Evolutionary conservation across 805 yeast species (phyloP), one percentile per base, ranked within the genome.

Genomic region (Metschnikowia similis): DNA sequence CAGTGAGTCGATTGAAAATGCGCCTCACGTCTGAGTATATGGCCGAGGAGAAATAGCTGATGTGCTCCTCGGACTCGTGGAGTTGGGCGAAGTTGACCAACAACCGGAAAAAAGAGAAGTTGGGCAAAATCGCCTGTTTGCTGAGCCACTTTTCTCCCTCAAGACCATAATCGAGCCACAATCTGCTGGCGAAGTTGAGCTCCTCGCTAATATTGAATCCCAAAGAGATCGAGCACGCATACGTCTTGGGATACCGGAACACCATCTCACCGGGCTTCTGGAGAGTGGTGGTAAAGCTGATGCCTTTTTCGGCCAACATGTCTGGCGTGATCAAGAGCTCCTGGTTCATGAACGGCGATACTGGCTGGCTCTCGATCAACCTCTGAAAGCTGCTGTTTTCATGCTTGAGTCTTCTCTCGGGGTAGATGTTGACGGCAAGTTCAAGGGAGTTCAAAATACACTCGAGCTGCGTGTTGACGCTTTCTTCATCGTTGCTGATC

Each of bases 211-310:
- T 62, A 38, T 75, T 74, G 45, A 81, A 72, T 0, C 89, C 90
- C 13, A 80, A 61, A 0, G 84, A 80, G 3, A 83, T 60, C 4
- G 63, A 66, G 11, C 81, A 63, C 1, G 84, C 69, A 59, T 80
- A 84, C 0, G 79, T 59, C 48, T 73, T 71, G 0, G 91, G 89
- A 54, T 67, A 82, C 49, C 76, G 81, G 50, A 84, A 67, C 6
- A 86, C 66, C 48, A 75, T 72, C 34, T 85, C 87, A 0, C 88
- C 87, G 0, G 84, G 82, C 35, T 70, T 71, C 60, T 85, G 91
- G n/a, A 73, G 61, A 0, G 79, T 66, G 6, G 77, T 73, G 40
- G 71, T 66, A 27, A 71, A 77, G 4, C 61, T 66, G 16, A 85
- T 82, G 0, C 83, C 84, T 31, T 74, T 56, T 17, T 69, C 65